Evolutionary conservation across 2,329 filamentous ascomycete species (phyloP).

Genomic region (Fusarium setosum): DNA sequence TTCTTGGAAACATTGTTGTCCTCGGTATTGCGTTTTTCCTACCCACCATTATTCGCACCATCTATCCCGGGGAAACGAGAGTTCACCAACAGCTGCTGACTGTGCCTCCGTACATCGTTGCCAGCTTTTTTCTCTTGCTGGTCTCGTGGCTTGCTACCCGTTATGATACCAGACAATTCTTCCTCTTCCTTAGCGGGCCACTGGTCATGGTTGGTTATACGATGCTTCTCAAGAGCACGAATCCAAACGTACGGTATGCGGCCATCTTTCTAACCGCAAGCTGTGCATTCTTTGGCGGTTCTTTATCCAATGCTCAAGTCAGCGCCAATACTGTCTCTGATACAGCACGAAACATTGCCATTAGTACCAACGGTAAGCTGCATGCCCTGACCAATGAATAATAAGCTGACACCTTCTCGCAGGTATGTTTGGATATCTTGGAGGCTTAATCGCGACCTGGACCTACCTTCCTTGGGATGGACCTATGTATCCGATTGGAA

Average conservation of each 20-base stretch:
- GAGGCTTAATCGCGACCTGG: conserved; percentile 14
- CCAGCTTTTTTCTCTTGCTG: conserved; percentile 70
- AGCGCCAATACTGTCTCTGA: conserved; percentile 66
- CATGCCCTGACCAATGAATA: neutral
- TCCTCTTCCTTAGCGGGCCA: conserved; percentile 68
- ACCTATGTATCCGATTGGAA: conserved; percentile 13
- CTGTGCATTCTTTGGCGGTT: conserved; percentile 55
- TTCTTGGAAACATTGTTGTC: conserved; percentile 72
- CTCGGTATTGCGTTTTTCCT: conserved; percentile 73
- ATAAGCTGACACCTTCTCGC: neutral
- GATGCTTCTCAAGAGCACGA: conserved; percentile 70
- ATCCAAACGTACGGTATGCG: conserved; percentile 68
- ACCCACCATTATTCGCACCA: conserved; percentile 62
- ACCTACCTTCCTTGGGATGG: conserved; percentile 13
- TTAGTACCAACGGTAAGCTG: conserved; percentile 61
- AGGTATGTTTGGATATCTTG: conserved; percentile 13
- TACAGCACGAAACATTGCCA: conserved; percentile 73
- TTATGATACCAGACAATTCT: conserved; percentile 67
- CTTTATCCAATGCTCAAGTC: conserved; percentile 72
- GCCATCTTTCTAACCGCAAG: conserved; percentile 74
- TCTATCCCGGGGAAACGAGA: conserved; percentile 16
- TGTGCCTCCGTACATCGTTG: conserved; percentile 76
- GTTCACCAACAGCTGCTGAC: conserved; percentile 72
- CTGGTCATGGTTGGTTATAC: conserved; percentile 75
- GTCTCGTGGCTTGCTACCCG: conserved; percentile 69